These are phyloP conservation scores for Nakataea oryzae DNA, from an alignment of 2,329 filamentous ascomycete genomes.

Conservation along the genomic window DNA sequence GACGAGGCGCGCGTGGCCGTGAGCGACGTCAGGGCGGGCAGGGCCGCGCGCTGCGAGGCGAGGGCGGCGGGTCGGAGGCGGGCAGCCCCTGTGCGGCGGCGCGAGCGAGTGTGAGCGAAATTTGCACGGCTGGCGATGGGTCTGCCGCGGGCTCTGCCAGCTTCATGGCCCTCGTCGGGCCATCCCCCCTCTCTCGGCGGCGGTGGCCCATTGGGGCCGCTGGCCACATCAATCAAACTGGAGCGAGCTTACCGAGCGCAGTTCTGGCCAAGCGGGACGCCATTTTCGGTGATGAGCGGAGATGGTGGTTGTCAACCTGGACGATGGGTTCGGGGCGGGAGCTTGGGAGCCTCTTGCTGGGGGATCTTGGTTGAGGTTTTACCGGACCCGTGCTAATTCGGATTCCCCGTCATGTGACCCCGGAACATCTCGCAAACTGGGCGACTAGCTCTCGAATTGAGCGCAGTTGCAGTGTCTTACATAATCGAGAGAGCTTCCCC, in stretches of 20 bases:
- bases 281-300: conserved; percentile 66
- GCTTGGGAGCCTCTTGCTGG: conserved; percentile 3
- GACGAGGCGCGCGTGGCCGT: conserved; percentile 61
- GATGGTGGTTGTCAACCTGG: conserved; percentile 24
- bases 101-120: conserved; percentile 5
- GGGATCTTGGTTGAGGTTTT: conserved; percentile 31
- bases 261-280: conserved; percentile 94
- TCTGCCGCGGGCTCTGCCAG: neutral
- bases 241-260: conserved; percentile 71
- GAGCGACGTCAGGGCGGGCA: conserved; percentile 64
- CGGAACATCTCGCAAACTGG: neutral
- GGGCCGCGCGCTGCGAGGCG: conserved; percentile 42
- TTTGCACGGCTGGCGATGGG: neutral
- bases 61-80: conserved; percentile 77
- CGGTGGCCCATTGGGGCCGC: conserved; percentile 10
- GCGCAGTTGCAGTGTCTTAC: neutral
- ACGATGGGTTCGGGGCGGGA: conserved; percentile 29
- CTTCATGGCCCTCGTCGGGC: neutral
- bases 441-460: too few relatives aligned
- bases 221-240: conserved; percentile 1
- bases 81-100: conserved; percentile 62
- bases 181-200: conserved; percentile 14
- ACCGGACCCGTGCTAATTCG: conserved; percentile 26
- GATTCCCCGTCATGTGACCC: conserved; percentile 25
- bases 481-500: neutral